phyloP scores from a whole-genome alignment of 2,329 filamentous ascomycete species.

The Fusarium sp. region DNA sequence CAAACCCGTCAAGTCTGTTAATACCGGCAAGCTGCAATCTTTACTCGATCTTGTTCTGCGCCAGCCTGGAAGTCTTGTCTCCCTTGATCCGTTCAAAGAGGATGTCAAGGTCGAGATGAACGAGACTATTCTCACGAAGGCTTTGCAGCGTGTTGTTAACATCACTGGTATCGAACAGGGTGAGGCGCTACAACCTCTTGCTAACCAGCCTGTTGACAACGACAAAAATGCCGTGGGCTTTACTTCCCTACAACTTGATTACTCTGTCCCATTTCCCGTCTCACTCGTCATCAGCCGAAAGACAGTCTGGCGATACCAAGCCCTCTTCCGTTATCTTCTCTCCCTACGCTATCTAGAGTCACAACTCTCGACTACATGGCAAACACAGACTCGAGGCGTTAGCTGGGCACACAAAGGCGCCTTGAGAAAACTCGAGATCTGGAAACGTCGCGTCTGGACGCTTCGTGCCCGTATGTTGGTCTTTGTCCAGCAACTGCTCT shows the following conservation, averaged over 20 bases:
- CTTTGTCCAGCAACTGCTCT: constrained; percentile 95
- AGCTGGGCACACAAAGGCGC: constrained; percentile 87
- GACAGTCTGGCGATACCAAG: constrained; percentile 96
- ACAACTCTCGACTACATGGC: constrained; percentile 88
- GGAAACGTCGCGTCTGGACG: constrained; percentile 94
- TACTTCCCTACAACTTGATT: constrained; percentile 93
- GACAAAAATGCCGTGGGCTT: constrained; percentile 92
- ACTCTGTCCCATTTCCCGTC: constrained; percentile 92
- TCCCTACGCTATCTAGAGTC: constrained; percentile 91
- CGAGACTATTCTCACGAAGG: constrained; percentile 90
- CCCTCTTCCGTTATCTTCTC: constrained; percentile 93
- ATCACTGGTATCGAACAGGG: constrained; percentile 96
- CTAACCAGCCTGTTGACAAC: constrained; percentile 75
- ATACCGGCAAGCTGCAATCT: constrained; percentile 92
- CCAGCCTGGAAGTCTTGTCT: constrained; percentile 94
- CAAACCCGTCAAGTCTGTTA: constrained; percentile 89
- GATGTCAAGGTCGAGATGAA: constrained; percentile 99
- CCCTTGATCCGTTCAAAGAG: constrained; percentile 96
- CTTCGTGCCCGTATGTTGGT: constrained; percentile 93
- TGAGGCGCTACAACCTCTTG: constrained; percentile 80
- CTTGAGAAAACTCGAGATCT: constrained; percentile 81
- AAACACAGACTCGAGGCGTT: constrained; percentile 83
- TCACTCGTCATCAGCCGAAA: constrained; percentile 96
- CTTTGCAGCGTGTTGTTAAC: constrained; percentile 94
- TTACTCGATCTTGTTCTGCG: constrained; percentile 94